phyloP scores from a whole-genome alignment of 2,329 filamentous ascomycete species.

The Zarea fungicola region DNA sequence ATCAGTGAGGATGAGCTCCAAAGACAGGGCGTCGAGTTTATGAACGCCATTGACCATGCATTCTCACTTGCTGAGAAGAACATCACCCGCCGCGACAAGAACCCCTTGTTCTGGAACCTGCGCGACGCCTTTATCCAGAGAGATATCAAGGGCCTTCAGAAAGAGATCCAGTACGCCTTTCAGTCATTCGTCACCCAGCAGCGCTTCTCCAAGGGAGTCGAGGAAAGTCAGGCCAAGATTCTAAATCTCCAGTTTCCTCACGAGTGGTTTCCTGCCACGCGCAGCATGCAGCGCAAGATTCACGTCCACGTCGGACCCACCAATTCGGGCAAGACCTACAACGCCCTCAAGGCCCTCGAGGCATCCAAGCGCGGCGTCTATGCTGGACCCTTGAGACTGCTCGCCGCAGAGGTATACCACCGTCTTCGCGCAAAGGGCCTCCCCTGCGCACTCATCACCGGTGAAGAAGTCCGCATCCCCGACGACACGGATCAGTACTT shows the following conservation, averaged over 20 bases:
- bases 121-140: slow-evolving; percentile 53
- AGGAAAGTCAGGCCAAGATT: slow-evolving; percentile 56
- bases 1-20: slow-evolving; percentile 36
- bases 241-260: slow-evolving; percentile 83
- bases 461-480: slow-evolving; percentile 77
- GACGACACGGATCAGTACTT: slow-evolving; percentile 54
- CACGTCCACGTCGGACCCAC: slow-evolving; percentile 95
- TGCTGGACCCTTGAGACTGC: slow-evolving; percentile 78
- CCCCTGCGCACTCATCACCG: slow-evolving; percentile 76
- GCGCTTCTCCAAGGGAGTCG: slow-evolving; percentile 50
- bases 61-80: slow-evolving; percentile 39
- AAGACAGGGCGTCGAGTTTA: slow-evolving; percentile 41
- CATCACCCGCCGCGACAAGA: slow-evolving; percentile 34
- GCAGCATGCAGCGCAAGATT: slow-evolving; percentile 72
- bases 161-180: slow-evolving; percentile 64
- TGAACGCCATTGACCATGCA: slow-evolving; percentile 35
- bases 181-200: slow-evolving; percentile 57
- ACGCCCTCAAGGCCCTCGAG: slow-evolving; percentile 81
- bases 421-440: slow-evolving; percentile 74
- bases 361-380: slow-evolving; percentile 74
- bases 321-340: slow-evolving; percentile 97
- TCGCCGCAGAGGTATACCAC: slow-evolving; percentile 94
- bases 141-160: slow-evolving; percentile 45
- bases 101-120: slow-evolving; percentile 53
- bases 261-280: slow-evolving; percentile 87